Evolutionary conservation across 2,329 filamentous ascomycete species (phyloP), one percentile per base, ranked within the genome.

Genomic region (Trichophyton benhamiae): DNA sequence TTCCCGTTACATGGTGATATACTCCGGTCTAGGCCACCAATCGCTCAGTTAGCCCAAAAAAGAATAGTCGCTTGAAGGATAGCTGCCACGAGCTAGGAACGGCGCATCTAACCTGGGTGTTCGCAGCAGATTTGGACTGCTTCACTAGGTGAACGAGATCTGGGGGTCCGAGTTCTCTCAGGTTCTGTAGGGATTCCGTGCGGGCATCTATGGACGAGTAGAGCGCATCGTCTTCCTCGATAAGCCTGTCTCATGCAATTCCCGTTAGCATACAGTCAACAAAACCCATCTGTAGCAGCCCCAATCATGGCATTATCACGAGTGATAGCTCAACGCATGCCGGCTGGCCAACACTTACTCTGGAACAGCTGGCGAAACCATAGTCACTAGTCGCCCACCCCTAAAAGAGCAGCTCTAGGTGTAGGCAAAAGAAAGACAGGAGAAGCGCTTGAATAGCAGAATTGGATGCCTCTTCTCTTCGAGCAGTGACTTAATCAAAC

Each of bases 1-100:
- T 87, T 64, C 94, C 94, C 44, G 91, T 96, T 68, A 96, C 91
- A 85, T 99, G 94, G 75, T 99, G 94, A 73, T 99, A 99, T 61
- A 96, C 87, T 63, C 94, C 94, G 64, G 86, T 86, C 88, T 96
- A 68, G 22, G 25, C 9, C 13, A 15, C 27, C 15, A 8, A 2
- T 2, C 27, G 27, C 36, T 13, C 15, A 13, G 20, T 58, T 58
- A 58, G 55, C 41, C 27, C 6, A 7, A 30, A 30, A 30, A 8
- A 57, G 38, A 11, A 58, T 13, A 22, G 41, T n/a, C 15, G 17
- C 11, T 11, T 7, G 22, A 11, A 33, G 7, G 44, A 13, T 17
- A 41, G 25, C 44, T 9, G 48, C 42, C 6, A 8, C 15, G 25
- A 58, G 17, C 17, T 22, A 59, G n/a, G 52, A 36, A 30, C n/a